Evolutionary conservation across 2,329 filamentous ascomycete species (phyloP), one percentile per base, ranked within the genome.

Genomic region (Colletotrichum higginsianum): DNA sequence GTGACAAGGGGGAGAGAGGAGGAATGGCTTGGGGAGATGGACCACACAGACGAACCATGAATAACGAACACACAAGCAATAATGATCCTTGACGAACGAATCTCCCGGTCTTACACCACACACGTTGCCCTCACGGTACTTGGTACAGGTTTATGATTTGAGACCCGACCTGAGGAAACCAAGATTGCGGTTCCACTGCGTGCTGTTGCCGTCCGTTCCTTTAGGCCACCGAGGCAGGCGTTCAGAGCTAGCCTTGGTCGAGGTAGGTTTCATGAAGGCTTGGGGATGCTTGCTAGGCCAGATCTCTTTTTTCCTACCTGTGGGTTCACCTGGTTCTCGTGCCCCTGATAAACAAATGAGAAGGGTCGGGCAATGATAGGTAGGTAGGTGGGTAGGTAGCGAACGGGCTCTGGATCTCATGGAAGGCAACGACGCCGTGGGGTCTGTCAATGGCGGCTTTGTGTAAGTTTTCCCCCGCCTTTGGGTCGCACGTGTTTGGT

Each of bases 241-340:
- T 67, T 71, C 62, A 64, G 68, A 67, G 68, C 68, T 57, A 71
- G 57, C 64, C 64, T 61, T 44, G 38, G 50, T 62, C 64, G 50
- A 58, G 68, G 68, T 46, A 58, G 15, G 68, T 71, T 71, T 71
- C 57, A 62, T 16, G 38, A 57, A 53, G 49, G 23, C 30, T 38
- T 9, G 18, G 11, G 30, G 52, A 21, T 56, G 53, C 53, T 15
- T 56, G 53, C 30, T 15, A 7, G 18, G 30, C 40, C 30, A 6
- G 35, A 21, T 12, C 16, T 47, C 44, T 21, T 7, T n/a, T 23
- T 11, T 11, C 35, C 9, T 38, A 38, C 35, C 18, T n/a, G 44
- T 9, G 44, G 16, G 18, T 38, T 47, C 18, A 47, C 44, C 44
- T 11, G 18, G 7, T 46, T 18, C 44, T 18, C 18, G 7, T n/a